phyloP scores from a whole-genome alignment of 1,284 basidiomycete genomes.

The Singerocomus inundabilis region DNA sequence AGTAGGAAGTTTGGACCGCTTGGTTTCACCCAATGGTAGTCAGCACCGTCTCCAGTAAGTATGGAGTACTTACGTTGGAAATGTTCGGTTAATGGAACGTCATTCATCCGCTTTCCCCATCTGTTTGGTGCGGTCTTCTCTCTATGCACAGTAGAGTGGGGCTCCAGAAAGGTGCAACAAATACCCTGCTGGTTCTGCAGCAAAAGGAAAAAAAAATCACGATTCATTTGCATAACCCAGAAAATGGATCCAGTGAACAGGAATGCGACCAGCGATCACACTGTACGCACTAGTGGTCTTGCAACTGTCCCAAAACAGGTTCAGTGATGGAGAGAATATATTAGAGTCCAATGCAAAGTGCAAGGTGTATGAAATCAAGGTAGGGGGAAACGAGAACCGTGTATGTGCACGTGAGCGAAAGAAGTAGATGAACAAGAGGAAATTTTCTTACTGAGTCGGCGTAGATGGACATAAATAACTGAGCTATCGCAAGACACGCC shows the following conservation, averaged over 20 bases:
- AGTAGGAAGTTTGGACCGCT: no score
- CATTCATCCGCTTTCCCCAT: no score
- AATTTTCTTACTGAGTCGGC: conserved; percentile 21
- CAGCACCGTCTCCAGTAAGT: no score
- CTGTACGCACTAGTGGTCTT: conserved; percentile 24
- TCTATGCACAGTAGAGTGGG: no score
- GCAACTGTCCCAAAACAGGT: conserved; percentile 21
- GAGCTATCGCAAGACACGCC: conserved; percentile 30
- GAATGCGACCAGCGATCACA: conserved; percentile 20
- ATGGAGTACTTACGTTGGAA: no score
- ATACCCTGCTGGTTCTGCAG: no score
- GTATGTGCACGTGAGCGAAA: conserved; percentile 8
- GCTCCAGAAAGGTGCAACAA: no score
- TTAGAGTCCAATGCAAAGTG: conserved; percentile 21
- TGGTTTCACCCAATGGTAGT: no score
- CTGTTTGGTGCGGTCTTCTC: no score
- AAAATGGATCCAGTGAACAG: conserved; percentile 5
- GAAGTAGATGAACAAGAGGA: conserved; percentile 2
- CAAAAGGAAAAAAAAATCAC: neutral
- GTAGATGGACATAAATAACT: conserved; percentile 35
- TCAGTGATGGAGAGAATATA: conserved; percentile 7
- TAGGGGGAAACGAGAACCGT: neutral
- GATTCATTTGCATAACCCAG: conserved; percentile 18
- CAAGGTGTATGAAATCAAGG: conserved; percentile 3
- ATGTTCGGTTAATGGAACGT: no score